Evolutionary conservation across 2,329 filamentous ascomycete species (phyloP), one percentile per base, ranked within the genome.

Genomic region (Cladophialophora yegresii): DNA sequence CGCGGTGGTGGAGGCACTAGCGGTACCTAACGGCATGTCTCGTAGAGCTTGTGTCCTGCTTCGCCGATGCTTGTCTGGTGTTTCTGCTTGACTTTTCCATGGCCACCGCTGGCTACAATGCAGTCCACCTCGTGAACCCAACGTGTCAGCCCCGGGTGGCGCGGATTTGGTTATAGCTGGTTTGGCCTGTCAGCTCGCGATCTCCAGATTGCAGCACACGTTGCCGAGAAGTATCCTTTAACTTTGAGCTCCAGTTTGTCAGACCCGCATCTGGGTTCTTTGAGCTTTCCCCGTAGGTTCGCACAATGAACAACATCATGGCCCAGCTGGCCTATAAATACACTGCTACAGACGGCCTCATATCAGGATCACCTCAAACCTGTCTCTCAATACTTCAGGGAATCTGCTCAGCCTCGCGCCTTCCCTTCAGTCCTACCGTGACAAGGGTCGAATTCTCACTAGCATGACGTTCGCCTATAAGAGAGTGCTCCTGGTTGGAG

Each of bases 381-480:
- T 26, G 20, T 22, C 10, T 50, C 47, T 8, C 20, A n/a, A 30
- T 10, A 22, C 1, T 32, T 33, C 51, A 22, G 20, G 9, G 13
- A 33, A 33, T 4, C 0, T 54, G 3, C 8, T 54, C 51, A 12
- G 10, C 28, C 26, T 12, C 20, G n/a, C 28, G 1, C 51, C 12
- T 51, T 43, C 2, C 10, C 30, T 22, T n/a, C 45, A 53, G 4
- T 40, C 22, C n/a, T n/a, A 22, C 16, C 8, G n/a, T 59, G n/a
- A 40, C 20, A 23, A 20, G 20, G 10, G 43, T 36, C 28, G 13
- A 43, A 43, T 16, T 13, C 5, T 20, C 23, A 9, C 13, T 12
- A 16, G 12, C 43, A 85, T 85, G 83, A 66, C 78, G 5, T 85
- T 85, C 72, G 78, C 77, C 6, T 86, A 85, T 73, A 84, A 83